Conservation (phyloP, 441 rosid species). For the Gossypium davidsonii region DNA sequence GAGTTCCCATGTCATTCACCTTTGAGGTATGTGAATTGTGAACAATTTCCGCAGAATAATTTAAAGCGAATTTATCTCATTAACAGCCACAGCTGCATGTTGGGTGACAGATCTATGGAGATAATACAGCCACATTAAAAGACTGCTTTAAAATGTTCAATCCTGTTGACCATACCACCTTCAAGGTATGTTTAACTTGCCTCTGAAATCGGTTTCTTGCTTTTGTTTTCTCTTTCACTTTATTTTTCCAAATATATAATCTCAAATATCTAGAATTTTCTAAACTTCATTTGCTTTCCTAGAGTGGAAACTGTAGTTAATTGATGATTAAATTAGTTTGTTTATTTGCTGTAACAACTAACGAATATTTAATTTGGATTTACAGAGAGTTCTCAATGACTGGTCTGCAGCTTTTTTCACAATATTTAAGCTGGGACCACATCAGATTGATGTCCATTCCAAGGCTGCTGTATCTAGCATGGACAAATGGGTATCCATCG, state of each 20-base stretch:
- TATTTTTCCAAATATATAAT: background rate
- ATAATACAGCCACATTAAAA: conserved; percentile 47
- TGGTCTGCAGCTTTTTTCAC: conserved; percentile 90
- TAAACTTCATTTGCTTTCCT: background rate
- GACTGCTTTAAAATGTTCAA: conserved; percentile 99
- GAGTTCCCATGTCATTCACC: conserved; percentile 96
- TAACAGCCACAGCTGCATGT: background rate
- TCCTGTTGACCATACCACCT: conserved; percentile 71
- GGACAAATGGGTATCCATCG: conserved; percentile 80
- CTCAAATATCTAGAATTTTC: background rate
- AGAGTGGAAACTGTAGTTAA: no score
- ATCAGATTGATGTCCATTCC: conserved; percentile 34
- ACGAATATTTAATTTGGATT: conserved; percentile 18
- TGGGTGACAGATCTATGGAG: conserved; percentile 77
- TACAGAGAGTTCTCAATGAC: conserved; percentile 81
- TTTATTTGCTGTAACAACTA: background rate
- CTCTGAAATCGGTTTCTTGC: background rate
- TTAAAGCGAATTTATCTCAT: conserved; percentile 8
- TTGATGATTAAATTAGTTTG: background rate
- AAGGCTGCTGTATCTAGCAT: conserved; percentile 28
- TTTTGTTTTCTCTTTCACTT: background rate
- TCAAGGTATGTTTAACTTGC: conserved; percentile 45
- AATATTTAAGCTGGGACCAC: conserved; percentile 62
- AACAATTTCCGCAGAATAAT: conserved; percentile 7
- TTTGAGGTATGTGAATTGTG: conserved; percentile 66